These are phyloP conservation scores for Mycosphaerella arachidis DNA, from an alignment of 2,329 filamentous ascomycete genomes.

Conservation along the genomic window DNA sequence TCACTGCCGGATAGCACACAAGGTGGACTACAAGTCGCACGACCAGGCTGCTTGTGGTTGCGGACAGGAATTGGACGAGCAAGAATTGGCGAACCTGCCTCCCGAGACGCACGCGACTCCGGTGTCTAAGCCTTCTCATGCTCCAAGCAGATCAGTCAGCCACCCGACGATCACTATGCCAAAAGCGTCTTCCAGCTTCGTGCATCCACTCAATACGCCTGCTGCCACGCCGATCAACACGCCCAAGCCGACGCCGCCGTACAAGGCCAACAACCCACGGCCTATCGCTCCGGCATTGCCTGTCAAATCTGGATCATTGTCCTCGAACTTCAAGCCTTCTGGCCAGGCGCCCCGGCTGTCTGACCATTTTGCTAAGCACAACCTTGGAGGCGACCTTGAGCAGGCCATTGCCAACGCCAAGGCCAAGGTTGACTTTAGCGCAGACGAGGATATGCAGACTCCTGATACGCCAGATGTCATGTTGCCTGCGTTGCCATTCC, in stretches of 20 bases:
- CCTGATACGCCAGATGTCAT: slow-evolving; percentile 21
- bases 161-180: background rate
- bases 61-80: slow-evolving; percentile 73
- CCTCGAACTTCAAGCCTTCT: slow-evolving; percentile 35
- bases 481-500: slow-evolving; percentile 19
- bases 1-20: slow-evolving; percentile 94
- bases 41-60: slow-evolving; percentile 87
- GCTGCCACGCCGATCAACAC: slow-evolving; percentile 10
- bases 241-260: slow-evolving; percentile 13
- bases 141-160: slow-evolving; percentile 8
- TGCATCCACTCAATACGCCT: slow-evolving; percentile 31
- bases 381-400: slow-evolving; percentile 38
- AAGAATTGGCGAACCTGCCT: slow-evolving; percentile 44
- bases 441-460: slow-evolving; percentile 28
- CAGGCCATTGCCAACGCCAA: slow-evolving; percentile 28
- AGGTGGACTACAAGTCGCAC: slow-evolving; percentile 89
- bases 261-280: background rate
- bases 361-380: slow-evolving; percentile 37
- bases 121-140: slow-evolving; percentile 15
- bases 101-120: slow-evolving; percentile 23
- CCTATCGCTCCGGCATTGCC: slow-evolving; percentile 6
- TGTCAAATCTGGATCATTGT: background rate
- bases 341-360: slow-evolving; percentile 41
- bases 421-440: slow-evolving; percentile 32
- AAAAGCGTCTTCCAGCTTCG: slow-evolving; percentile 11